Percentiles rank a stretch among this genome's conserved stretches.
Conservation (phyloP, 345 rosid genomes). For the Microthlaspi erraticum region DNA sequence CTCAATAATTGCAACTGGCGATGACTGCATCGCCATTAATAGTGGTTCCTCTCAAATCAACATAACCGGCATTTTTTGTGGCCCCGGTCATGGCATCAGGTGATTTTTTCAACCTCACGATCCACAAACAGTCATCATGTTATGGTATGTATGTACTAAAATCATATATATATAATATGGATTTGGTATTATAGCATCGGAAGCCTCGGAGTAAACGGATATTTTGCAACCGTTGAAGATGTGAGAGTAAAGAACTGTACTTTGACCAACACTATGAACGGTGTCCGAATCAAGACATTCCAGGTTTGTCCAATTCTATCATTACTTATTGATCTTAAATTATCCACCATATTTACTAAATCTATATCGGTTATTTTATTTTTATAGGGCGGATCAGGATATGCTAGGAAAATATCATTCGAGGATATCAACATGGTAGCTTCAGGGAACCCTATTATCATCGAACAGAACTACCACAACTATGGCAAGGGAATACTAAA, state of each 20-base stretch:
- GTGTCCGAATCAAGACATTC: slow-evolving; percentile 52
- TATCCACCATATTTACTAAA: background rate
- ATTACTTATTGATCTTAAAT: background rate
- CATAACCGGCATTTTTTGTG: slow-evolving; percentile 44
- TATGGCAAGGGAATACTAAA: background rate
- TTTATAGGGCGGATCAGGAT: slow-evolving; percentile 48
- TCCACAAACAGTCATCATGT: background rate
- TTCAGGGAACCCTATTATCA: slow-evolving; percentile 49
- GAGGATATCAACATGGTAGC: slow-evolving; percentile 41
- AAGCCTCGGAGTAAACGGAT: slow-evolving; percentile 45
- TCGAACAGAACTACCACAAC: slow-evolving; percentile 45
- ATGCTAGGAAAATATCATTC: slow-evolving; percentile 49
- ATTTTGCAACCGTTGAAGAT: slow-evolving; percentile 44
- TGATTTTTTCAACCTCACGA: background rate
- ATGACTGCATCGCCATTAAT: slow-evolving; percentile 67
- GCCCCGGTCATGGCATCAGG: slow-evolving; percentile 61
- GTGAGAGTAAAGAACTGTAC: slow-evolving; percentile 45
- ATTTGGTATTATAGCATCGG: slow-evolving; percentile 37
- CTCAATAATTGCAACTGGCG: slow-evolving; percentile 57
- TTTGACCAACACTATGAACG: slow-evolving; percentile 41
- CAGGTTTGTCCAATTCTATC: slow-evolving; percentile 34
- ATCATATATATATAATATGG: background rate
- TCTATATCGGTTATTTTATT: background rate
- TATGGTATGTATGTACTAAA: background rate
- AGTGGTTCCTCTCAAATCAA: slow-evolving; percentile 44